A percentile compares a stretch with the other conserved stretches of the same genome.
Evolutionary conservation across 352 stramenopile genomes (phyloP).

Genomic region (Phytophthora foliorum): DNA sequence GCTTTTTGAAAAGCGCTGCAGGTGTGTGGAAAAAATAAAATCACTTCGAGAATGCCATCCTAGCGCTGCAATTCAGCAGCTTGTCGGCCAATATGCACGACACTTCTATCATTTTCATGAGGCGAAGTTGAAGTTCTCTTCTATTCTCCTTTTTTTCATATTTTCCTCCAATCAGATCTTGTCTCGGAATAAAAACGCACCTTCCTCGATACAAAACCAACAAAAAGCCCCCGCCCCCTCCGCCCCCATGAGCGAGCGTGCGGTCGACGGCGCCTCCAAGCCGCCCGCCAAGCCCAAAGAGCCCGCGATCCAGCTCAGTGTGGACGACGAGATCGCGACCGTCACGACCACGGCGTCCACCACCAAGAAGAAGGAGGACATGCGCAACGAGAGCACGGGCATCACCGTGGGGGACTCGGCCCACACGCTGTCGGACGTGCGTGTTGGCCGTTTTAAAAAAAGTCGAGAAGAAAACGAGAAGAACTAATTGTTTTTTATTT

Average conservation of each 20-base stretch:
- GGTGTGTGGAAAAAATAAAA: too few relatives aligned
- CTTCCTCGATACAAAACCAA: background rate
- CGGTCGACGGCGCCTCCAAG: conserved; percentile 24
- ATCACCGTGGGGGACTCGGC: conserved; percentile 86
- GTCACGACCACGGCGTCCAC: conserved; percentile 51
- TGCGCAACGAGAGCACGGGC: conserved; percentile 87
- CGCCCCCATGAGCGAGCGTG: conserved; percentile 40
- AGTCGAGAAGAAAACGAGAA: background rate
- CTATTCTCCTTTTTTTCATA: background rate
- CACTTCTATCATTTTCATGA: background rate
- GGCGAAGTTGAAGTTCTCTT: background rate
- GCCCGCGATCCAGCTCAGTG: conserved; percentile 25
- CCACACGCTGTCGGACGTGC: conserved; percentile 85
- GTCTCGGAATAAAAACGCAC: conserved; percentile 34
- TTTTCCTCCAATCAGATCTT: conserved; percentile 30
- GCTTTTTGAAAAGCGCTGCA: too few relatives aligned
- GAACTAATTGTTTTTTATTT: conserved; percentile 10
- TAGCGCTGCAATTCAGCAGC: too few relatives aligned
- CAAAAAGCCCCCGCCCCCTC: conserved; percentile 7
- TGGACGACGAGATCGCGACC: conserved; percentile 49
- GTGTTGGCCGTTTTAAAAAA: conserved; percentile 16
- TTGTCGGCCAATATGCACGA: too few relatives aligned
- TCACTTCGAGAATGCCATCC: too few relatives aligned
- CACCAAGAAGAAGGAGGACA: conserved; percentile 79
- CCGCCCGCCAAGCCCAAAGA: conserved; percentile 25